Conservation (phyloP, 768 basidiomycete species). For the Tulasnella sp. region DNA sequence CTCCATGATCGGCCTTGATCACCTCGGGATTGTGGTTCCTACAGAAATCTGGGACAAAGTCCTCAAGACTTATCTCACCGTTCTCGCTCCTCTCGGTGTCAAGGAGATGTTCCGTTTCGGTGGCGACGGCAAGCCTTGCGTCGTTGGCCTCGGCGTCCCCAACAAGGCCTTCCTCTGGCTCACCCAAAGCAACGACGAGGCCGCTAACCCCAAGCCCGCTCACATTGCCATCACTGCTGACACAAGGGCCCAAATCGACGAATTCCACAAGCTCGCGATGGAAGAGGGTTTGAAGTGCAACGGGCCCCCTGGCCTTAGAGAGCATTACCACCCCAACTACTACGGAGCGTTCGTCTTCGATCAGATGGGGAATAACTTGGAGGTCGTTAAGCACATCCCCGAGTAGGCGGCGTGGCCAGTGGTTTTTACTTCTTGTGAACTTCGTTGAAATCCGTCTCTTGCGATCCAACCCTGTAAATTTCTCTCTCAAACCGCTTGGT, state of each 20-base stretch:
- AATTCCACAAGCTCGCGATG: neutral
- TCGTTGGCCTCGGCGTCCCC: neutral
- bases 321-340: neutral
- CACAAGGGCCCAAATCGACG: neutral
- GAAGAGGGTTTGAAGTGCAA: neutral
- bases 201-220: neutral
- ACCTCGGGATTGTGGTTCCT: neutral
- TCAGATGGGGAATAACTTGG: neutral
- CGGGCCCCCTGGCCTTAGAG: neutral
- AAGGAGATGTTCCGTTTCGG: neutral
- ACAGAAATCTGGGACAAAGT: neutral
- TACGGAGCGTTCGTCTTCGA: neutral
- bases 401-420: neutral
- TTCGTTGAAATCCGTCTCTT: neutral
- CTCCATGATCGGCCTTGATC: neutral
- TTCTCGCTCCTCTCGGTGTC: neutral
- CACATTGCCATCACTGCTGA: neutral
- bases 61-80: neutral
- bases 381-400: neutral
- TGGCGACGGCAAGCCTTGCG: neutral
- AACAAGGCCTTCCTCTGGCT: neutral
- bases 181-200: neutral
- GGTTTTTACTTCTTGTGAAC: neutral
- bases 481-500: neutral
- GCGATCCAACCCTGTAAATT: neutral